Base-by-base conservation (phyloP, 2,329 filamentous ascomycete genomes). In the Coleophoma crateriformis region DNA sequence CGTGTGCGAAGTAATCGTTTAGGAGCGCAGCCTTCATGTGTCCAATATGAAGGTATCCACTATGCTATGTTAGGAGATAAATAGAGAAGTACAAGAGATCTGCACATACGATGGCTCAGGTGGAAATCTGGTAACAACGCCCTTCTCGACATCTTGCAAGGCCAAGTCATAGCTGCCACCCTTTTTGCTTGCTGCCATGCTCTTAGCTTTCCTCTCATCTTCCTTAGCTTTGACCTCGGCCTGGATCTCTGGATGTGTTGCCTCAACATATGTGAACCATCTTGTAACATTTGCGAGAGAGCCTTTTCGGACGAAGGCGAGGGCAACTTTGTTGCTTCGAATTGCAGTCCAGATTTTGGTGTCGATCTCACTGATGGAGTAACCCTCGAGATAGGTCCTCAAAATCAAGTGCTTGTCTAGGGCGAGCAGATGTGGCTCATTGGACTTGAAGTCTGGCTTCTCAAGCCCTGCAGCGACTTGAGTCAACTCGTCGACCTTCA, bases 1-100 rank as follows among this genome's bases (percentile, higher is more conserved):
- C 86, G 69, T 96, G 90, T 41, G 90, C 92, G 61, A 97, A 97
- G 77, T 95, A 97, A 68, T 97, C 91, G 73, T 94, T 96, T 50
- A 97, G 82, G 49, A 95, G 78, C 6, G 90, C 90, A 32, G 90
- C 90, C 73, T 97, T 97, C 59, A 90, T 90, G 73, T 97, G 92
- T 48, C 92, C 92, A 56, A 96, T 95, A 72, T 96, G 92, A 41
- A 96, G 82, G 67, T 95, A 96, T 54, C 90, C 90, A 58, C 57
- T 65, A 33, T 50, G 20, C 37, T 14, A 32, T 49, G 45, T 57
- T 49, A 63, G 49, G 45, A 46, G 12, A 41, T 13, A n/a, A 27
- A 32, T 3, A 27, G 14, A 12, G 7, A 33, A 20, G 14, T 37
- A 2, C n/a, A 50, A 42, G 47, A 13, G 38, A 15, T 38, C 33